Evolutionary conservation across 208 protist genomes (phyloP).

Genomic region (Acanthamoeba triangularis): DNA sequence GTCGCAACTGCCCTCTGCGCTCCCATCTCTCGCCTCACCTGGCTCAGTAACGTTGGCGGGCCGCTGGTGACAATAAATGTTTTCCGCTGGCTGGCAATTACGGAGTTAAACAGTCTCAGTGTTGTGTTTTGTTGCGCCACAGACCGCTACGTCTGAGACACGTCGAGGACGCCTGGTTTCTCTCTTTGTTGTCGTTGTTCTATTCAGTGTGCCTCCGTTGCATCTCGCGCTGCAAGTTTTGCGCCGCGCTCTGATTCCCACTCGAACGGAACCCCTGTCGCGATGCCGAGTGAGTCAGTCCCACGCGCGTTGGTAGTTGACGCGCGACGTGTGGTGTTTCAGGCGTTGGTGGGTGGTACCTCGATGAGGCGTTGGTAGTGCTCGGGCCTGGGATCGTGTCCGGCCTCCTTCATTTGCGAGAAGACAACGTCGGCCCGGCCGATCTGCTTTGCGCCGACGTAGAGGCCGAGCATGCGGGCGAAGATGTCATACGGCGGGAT

Average conservation of each 20-base stretch:
- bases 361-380: neutral
- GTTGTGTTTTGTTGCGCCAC: no score
- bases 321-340: neutral
- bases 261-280: neutral
- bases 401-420: neutral
- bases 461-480: neutral
- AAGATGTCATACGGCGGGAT: neutral
- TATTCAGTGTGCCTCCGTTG: no score
- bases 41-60: no score
- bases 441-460: neutral
- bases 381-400: neutral
- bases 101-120: neutral
- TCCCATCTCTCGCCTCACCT: neutral
- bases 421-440: neutral
- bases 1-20: neutral
- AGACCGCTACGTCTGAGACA: no score
- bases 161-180: neutral
- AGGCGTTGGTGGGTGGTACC: neutral
- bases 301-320: neutral
- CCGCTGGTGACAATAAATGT: neutral
- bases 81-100: neutral
- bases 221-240: neutral
- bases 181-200: neutral
- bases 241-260: neutral
- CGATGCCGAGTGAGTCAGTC: neutral